Base-by-base conservation (phyloP, 805 yeast genomes). In the Schwanniomyces sp. region DNA sequence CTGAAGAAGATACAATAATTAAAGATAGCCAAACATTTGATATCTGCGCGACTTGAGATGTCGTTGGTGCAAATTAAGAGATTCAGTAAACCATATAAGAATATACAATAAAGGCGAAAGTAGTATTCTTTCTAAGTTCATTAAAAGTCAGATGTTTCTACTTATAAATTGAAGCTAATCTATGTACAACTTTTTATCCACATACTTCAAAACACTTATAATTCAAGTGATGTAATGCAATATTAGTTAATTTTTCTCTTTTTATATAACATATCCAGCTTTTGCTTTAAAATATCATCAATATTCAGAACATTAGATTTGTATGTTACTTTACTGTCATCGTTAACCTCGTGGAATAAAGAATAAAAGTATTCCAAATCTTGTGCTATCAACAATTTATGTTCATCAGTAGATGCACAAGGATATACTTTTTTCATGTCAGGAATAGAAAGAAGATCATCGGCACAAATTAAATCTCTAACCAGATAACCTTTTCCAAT, bases 281-380 rank as follows among this genome's bases (percentile, higher is more conserved):
- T 37, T 21, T 37, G 27, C 14, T 7, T n/a, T 21, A 24, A 3
- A 37, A 37, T 37, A 5, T 6, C 11, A 12, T 37, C 40, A 14
- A 45, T 34, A 7, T 54, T 59, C 4, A 41, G 30, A 14, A 65
- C 56, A 3, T 34, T 42, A 44, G 57, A 58, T 0, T 50, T 41
- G 43, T 60, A 67, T 29, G 57, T 58, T 1, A 68, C 60, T 17
- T 45, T 44, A 9, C 64, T 62, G 28, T 51, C 50, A n/a, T 54
- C 58, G 12, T 44, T 48, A 2, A 68, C 51, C 41, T 60, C 60
- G 45, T 64, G 65, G 42, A 70, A 68, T 26, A 66, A 49, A 10
- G 43, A 44, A 39, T 48, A 49, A 46, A 69, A 65, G 16, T 50
- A 52, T 1, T 51, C 51, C 5, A 68, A 48, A 40, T 58, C 64